Conservation (phyloP, 1,284 basidiomycete genomes). For the Rhizopogon hawkerae region DNA sequence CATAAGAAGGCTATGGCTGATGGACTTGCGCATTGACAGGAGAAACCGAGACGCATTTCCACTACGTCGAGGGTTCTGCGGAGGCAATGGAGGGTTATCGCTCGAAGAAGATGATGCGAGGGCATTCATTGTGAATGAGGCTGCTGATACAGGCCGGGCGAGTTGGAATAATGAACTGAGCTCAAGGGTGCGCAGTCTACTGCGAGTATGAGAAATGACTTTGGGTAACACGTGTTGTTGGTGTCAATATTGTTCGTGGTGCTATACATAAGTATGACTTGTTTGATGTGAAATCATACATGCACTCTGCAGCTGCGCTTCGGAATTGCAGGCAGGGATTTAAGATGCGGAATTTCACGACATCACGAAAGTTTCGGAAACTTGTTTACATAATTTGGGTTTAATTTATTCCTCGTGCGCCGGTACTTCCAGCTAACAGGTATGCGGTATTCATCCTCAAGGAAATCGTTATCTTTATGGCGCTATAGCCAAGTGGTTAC, state of each 20-base stretch:
- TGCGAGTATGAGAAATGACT: not conserved
- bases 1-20: constrained; percentile 13
- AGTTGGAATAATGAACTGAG: not conserved
- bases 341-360: too few relatives aligned
- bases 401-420: too few relatives aligned
- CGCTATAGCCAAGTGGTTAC: constrained; percentile 49
- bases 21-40: constrained; percentile 25
- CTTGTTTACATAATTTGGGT: too few relatives aligned
- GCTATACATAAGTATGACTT: too few relatives aligned
- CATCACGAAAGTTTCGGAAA: too few relatives aligned
- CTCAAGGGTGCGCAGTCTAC: not conserved
- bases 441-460: too few relatives aligned
- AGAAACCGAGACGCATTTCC: constrained; percentile 24
- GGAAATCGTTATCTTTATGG: constrained; percentile 6
- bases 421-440: too few relatives aligned
- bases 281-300: too few relatives aligned
- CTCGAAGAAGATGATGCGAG: constrained; percentile 10
- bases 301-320: too few relatives aligned
- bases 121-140: constrained; percentile 7
- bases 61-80: constrained; percentile 11
- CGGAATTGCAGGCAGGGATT: too few relatives aligned
- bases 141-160: not conserved
- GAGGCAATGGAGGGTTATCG: constrained; percentile 8
- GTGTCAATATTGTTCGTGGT: too few relatives aligned
- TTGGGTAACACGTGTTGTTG: not conserved